Percentiles rank a stretch among this genome's conserved stretches.
phyloP scores from a whole-genome alignment of 139 green algal genomes.

The Tetraselmis chui region DNA sequence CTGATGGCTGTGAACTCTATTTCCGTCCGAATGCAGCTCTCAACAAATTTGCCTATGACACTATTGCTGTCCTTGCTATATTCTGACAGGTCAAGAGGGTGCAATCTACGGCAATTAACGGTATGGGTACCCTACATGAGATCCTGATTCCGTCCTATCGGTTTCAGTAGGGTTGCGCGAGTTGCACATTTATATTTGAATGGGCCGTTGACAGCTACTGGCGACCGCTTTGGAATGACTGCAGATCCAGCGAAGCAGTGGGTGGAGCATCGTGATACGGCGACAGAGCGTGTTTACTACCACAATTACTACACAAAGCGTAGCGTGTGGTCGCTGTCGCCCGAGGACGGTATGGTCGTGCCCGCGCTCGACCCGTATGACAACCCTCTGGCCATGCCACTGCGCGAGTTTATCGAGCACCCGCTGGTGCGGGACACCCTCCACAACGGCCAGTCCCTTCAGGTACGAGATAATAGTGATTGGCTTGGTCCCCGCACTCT shows the following conservation, averaged over 20 bases:
- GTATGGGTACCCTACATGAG: too few species aligned
- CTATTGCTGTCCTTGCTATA: too few species aligned
- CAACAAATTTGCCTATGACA: background rate
- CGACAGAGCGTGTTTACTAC: background rate
- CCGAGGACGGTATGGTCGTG: background rate
- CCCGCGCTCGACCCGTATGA: conserved; percentile 69
- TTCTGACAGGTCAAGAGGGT: too few species aligned
- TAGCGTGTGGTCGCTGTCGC: background rate
- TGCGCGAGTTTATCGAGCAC: conserved; percentile 68
- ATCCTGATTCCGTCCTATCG: too few species aligned
- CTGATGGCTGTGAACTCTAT: background rate
- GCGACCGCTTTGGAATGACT: too few species aligned
- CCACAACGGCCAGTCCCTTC: conserved; percentile 64
- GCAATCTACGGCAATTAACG: too few species aligned
- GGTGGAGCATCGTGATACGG: background rate
- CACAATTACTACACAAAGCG: background rate
- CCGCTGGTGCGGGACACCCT: conserved; percentile 63
- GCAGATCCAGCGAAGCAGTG: background rate
- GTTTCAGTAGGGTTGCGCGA: background rate
- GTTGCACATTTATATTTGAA: background rate
- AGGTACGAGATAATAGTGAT: conserved; percentile 31
- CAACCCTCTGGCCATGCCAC: conserved; percentile 66
- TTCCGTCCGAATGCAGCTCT: background rate
- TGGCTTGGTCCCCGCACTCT: background rate
- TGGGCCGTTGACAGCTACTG: too few species aligned